A percentile compares a stretch with the other conserved stretches of the same genome.
Evolutionary conservation across 192 early-diverging fungal species (phyloP).

Genomic region (Linnemannia exigua): DNA sequence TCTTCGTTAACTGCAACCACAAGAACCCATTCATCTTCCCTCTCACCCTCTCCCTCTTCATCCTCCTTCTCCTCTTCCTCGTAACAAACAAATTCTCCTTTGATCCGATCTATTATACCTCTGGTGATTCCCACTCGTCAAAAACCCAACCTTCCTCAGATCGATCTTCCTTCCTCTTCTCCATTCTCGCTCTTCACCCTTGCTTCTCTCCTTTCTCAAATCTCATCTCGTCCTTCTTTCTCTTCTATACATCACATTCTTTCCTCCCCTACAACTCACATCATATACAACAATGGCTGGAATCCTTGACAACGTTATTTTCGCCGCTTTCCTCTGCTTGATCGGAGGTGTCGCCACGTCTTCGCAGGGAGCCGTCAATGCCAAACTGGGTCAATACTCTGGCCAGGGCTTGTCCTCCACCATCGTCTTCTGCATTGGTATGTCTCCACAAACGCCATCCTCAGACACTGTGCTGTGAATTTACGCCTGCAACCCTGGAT

Average conservation of each 20-base stretch:
- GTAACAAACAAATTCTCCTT: neutral
- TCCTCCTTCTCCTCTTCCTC: no score
- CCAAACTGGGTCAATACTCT: slow-evolving; percentile 28
- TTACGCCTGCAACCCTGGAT: neutral
- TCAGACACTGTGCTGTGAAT: no score
- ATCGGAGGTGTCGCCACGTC: slow-evolving; percentile 28
- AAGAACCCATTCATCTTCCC: neutral
- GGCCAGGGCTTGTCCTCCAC: slow-evolving; percentile 34
- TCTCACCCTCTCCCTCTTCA: neutral
- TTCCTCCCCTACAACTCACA: neutral
- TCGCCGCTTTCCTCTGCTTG: slow-evolving; percentile 27
- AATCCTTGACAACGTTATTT: slow-evolving; percentile 33
- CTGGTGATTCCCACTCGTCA: neutral
- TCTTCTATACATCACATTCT: neutral
- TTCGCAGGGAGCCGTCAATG: slow-evolving; percentile 27
- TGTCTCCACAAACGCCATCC: neutral
- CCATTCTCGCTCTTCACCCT: neutral
- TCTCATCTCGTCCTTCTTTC: neutral
- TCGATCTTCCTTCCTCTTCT: slow-evolving; percentile 9
- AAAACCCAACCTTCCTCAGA: neutral
- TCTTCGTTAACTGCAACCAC: neutral
- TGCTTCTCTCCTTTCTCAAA: neutral
- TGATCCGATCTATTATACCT: slow-evolving; percentile 13
- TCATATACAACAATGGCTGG: neutral
- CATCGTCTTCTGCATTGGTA: slow-evolving; percentile 29